These are phyloP conservation scores for Solanum arcanum DNA, from an alignment of 257 asterid species.

Conservation along the genomic window DNA sequence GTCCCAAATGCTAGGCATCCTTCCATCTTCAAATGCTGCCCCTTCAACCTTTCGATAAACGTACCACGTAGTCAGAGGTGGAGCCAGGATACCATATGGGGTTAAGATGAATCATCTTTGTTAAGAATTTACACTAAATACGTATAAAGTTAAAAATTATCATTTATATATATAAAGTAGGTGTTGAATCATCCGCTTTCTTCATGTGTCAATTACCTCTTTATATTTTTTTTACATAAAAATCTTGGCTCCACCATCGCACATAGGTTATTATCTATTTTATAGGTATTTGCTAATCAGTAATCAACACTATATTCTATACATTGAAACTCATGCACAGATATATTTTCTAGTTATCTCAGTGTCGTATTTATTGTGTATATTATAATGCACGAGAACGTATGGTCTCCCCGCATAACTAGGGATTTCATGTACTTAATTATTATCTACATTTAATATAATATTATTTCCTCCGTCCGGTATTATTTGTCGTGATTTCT, in stretches of 20 bases:
- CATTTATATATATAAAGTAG: no score
- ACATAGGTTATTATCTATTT: not conserved
- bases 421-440: not conserved
- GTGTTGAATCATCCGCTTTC: no score
- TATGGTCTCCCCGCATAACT: not conserved
- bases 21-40: conserved; percentile 38
- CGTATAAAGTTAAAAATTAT: not conserved
- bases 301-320: not conserved
- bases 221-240: no score
- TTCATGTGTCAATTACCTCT: no score
- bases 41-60: conserved; percentile 21
- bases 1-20: conserved; percentile 39
- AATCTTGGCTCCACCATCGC: not conserved
- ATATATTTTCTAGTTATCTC: not conserved
- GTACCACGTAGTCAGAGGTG: not conserved
- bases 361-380: not conserved
- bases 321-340: not conserved
- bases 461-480: no score
- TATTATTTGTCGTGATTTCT: no score
- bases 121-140: no score
- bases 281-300: not conserved
- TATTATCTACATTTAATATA: not conserved
- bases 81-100: not conserved
- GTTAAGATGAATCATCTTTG: not conserved
- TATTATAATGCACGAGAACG: not conserved